Base-by-base conservation (phyloP, 2,329 filamentous ascomycete species). In the Xenosphaeropsis pyriputrescens region DNA sequence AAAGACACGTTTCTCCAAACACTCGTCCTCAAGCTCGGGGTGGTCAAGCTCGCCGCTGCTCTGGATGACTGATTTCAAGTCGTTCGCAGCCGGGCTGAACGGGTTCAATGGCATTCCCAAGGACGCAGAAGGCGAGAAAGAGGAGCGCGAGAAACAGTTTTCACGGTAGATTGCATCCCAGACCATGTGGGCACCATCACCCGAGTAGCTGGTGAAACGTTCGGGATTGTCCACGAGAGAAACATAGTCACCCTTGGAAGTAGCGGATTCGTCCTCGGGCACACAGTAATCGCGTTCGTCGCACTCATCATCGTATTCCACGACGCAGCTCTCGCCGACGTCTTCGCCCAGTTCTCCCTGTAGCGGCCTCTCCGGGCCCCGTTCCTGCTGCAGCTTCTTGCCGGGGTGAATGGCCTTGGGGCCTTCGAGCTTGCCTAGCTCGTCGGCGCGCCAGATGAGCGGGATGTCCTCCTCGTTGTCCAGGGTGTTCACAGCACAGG, bases 101-200 rank as follows among this genome's bases (percentile, higher is more conserved):
- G 43, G 40, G 9, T 32, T 32, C 9, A 7, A 9, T 6, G 30
- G 30, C 30, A 17, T 14, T 7, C n/a, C 16, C 14, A 32, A 13
- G 39, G 60, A 59, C 13, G 59, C 60, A 16, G 72, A 71, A 41
- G 66, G 62, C 2, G 74, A 68, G 54, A 79, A 79, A 0, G 75
- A 79, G 45, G 69, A 70, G 55, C 67, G 72, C 50, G 75, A 71
- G 65, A 98, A 98, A 63, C 91, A 98, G 58, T 98, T 98, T 59
- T 98, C 91, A 37, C 85, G 73, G 61, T 98, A 98, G 42, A 98
- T 86, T 40, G 91, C 83, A 55, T 94, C 81, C 91, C 91, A 98
- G 13, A 98, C 85, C 62, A 93, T 85, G 53, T 79, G 75, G 31
- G 89, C 75, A 14, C 88, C 82, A 41, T 79, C 72, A 38, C 91